Evolutionary conservation across 2,329 filamentous ascomycete species (phyloP).

Genomic region (Xylariales sp.): DNA sequence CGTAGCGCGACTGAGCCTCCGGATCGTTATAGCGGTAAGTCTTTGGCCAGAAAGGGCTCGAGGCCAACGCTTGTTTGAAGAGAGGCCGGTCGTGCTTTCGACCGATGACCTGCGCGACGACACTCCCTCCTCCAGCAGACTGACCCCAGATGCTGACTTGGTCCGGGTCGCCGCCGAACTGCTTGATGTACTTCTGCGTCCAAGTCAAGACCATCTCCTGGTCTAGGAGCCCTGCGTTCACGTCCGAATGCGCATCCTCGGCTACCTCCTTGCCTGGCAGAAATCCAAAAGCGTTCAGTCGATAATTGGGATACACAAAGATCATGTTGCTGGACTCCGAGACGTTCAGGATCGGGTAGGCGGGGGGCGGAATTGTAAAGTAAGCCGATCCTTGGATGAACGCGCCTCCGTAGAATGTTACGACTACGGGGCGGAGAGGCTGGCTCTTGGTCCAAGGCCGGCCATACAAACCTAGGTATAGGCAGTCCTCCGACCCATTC

Average conservation of each 20-base stretch:
- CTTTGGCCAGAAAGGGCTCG: slow-evolving; percentile 55
- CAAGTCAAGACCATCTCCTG: slow-evolving; percentile 42
- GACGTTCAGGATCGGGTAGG: slow-evolving; percentile 54
- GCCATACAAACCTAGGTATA: slow-evolving; percentile 56
- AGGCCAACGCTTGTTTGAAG: slow-evolving; percentile 44
- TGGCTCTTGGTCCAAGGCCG: slow-evolving; percentile 45
- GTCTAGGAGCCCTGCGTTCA: slow-evolving; percentile 48
- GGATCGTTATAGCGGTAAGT: slow-evolving; percentile 47
- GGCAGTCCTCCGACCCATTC: slow-evolving; percentile 55
- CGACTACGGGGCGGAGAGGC: slow-evolving; percentile 51
- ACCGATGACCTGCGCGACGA: slow-evolving; percentile 49
- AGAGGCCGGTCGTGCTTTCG: slow-evolving; percentile 32
- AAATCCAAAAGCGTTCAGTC: slow-evolving; percentile 53
- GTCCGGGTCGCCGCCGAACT: slow-evolving; percentile 44
- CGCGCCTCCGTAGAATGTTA: slow-evolving; percentile 57
- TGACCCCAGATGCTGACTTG: slow-evolving; percentile 52
- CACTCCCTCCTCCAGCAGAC: slow-evolving; percentile 48
- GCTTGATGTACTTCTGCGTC: slow-evolving; percentile 40
- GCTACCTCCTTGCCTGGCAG: slow-evolving; percentile 44
- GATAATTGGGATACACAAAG: slow-evolving; percentile 45
- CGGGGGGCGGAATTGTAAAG: slow-evolving; percentile 50
- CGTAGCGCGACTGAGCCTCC: slow-evolving; percentile 47
- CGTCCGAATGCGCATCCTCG: slow-evolving; percentile 36
- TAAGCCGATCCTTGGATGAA: slow-evolving; percentile 54
- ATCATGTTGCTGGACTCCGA: slow-evolving; percentile 44